phyloP scores from a whole-genome alignment of 345 rosid species.

The Acer negundo region DNA sequence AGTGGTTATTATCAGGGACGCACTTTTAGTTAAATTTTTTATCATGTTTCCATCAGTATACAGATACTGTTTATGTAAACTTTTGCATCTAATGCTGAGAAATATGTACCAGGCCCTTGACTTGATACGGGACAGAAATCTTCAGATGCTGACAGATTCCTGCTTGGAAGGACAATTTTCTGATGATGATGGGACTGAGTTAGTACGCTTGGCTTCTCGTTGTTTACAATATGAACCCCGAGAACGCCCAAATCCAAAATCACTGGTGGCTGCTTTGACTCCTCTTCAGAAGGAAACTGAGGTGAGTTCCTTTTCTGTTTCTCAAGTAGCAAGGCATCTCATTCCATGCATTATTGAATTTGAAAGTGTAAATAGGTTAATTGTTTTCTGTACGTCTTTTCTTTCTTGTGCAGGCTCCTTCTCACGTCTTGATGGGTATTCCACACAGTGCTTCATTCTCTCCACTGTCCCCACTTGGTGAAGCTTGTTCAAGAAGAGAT shows the following conservation, averaged over 20 bases:
- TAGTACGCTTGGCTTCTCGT: conserved; percentile 86
- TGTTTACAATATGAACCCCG: conserved; percentile 94
- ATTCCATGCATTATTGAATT: neutral
- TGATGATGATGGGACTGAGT: conserved; percentile 80
- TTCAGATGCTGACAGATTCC: conserved; percentile 87
- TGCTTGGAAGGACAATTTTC: conserved; percentile 93
- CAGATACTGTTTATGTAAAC: neutral
- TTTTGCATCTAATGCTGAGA: conserved; percentile 11
- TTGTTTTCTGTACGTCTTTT: conserved; percentile 1
- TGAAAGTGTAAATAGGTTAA: neutral
- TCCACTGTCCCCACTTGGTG: conserved; percentile 80
- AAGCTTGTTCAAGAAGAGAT: conserved; percentile 91
- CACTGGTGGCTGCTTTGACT: conserved; percentile 67
- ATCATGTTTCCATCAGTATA: neutral
- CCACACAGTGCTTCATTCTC: conserved; percentile 57
- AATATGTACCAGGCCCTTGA: conserved; percentile 74
- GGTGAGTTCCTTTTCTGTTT: conserved; percentile 44
- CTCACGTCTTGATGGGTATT: conserved; percentile 81
- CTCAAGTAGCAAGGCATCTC: conserved; percentile 18
- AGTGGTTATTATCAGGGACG: conserved; percentile 27
- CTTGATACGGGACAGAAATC: conserved; percentile 85
- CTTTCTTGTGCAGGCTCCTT: conserved; percentile 63
- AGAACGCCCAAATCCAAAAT: conserved; percentile 85
- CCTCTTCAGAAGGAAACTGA: conserved; percentile 90
- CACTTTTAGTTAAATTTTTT: neutral